Percentiles rank a stretch among this genome's conserved stretches.
phyloP scores from a whole-genome alignment of 306 rosid species.

The Vachellia collinsii region DNA sequence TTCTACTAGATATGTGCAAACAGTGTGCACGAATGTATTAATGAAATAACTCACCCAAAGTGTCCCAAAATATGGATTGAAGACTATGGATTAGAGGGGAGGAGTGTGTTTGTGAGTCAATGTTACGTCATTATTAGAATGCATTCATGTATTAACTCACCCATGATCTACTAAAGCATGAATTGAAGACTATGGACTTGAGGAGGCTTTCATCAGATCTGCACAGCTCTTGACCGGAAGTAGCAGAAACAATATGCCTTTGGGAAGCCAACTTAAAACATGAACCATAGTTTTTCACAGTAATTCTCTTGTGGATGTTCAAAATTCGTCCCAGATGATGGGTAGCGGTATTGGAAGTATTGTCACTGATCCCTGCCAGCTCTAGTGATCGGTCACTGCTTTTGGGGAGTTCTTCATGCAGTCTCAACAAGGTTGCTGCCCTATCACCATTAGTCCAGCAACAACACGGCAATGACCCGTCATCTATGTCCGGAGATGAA shows the following conservation, averaged over 20 bases:
- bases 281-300: constrained; percentile 67
- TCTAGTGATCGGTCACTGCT: constrained; percentile 35
- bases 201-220: constrained; percentile 66
- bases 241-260: constrained; percentile 57
- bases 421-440: constrained; percentile 77
- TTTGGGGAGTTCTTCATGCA: constrained; percentile 57
- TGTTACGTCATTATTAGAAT: neutral
- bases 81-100: constrained; percentile 32
- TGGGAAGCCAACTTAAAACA: constrained; percentile 60
- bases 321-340: constrained; percentile 63
- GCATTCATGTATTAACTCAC: constrained; percentile 56
- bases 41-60: constrained; percentile 63
- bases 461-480: constrained; percentile 79
- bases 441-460: constrained; percentile 89
- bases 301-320: constrained; percentile 55
- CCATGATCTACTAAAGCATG: constrained; percentile 68
- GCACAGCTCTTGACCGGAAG: constrained; percentile 56
- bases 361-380: constrained; percentile 16
- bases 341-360: constrained; percentile 31
- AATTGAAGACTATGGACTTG: constrained; percentile 59
- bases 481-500: constrained; percentile 59
- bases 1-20: neutral
- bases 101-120: neutral
- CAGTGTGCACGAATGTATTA: neutral
- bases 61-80: constrained; percentile 63